A percentile compares a stretch with the other conserved stretches of the same genome.
These are phyloP conservation scores for Rachicladosporium sp. DNA, from an alignment of 2,329 filamentous ascomycete species.

Conservation along the genomic window DNA sequence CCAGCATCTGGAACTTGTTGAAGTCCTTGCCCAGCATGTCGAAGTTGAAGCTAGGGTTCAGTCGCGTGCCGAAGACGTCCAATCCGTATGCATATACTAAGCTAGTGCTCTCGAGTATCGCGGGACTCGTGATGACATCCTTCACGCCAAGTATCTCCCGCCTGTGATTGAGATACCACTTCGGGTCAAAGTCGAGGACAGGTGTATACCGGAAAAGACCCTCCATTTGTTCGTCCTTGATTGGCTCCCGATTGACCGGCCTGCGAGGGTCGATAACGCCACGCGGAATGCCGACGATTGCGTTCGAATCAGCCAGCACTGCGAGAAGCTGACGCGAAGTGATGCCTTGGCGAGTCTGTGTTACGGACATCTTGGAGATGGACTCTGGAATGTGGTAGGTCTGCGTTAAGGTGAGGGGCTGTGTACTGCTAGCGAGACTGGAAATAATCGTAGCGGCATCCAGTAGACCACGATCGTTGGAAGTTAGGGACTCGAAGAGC, in stretches of 20 bases:
- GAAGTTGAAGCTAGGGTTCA: constrained; percentile 80
- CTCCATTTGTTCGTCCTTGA: constrained; percentile 66
- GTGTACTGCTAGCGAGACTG: constrained; percentile 52
- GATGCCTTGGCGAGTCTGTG: constrained; percentile 85
- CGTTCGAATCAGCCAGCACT: constrained; percentile 58
- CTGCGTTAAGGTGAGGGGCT: constrained; percentile 68
- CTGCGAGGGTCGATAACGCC: constrained; percentile 72
- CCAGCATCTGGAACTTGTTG: constrained; percentile 73
- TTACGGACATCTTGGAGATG: constrained; percentile 70
- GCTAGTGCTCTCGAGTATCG: constrained; percentile 81
- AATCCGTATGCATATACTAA: constrained; percentile 77
- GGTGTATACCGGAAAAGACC: constrained; percentile 67
- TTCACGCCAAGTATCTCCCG: constrained; percentile 68
- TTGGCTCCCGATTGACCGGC: constrained; percentile 74
- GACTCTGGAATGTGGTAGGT: constrained; percentile 68
- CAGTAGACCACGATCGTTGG: constrained; percentile 76
- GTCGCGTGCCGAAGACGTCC: constrained; percentile 76
- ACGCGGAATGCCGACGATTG: constrained; percentile 69
- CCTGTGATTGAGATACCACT: constrained; percentile 66
- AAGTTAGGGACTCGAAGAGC: constrained; percentile 71
- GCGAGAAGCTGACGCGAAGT: constrained; percentile 71
- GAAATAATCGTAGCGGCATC: constrained; percentile 62
- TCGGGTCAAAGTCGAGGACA: constrained; percentile 70
- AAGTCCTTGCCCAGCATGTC: constrained; percentile 90
- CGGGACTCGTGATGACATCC: constrained; percentile 61